A percentile compares a stretch with the other conserved stretches of the same genome.
Evolutionary conservation across 2,329 filamentous ascomycete species (phyloP).

Genomic region (Grosmannia clavigera): DNA sequence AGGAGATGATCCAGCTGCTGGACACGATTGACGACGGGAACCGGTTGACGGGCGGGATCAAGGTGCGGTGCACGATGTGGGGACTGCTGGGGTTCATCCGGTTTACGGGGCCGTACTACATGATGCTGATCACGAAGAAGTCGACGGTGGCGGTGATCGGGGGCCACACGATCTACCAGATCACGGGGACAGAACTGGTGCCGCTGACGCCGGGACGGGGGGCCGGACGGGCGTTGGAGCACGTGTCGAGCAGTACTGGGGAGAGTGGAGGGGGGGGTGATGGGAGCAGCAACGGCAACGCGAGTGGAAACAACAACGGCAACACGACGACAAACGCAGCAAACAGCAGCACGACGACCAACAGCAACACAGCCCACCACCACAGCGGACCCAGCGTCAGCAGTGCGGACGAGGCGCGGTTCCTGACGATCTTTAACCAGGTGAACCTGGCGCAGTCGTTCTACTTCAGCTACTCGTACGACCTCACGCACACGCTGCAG

Average conservation of each 20-base stretch:
- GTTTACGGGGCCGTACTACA: constrained; percentile 93
- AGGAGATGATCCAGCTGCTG: constrained; percentile 85
- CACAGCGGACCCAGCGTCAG: not conserved
- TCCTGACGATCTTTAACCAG: constrained; percentile 78
- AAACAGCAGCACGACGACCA: constrained; percentile 28
- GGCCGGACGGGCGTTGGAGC: not conserved
- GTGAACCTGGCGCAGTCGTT: constrained; percentile 84
- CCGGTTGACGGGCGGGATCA: constrained; percentile 77
- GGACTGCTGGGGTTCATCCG: constrained; percentile 88
- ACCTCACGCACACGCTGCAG: constrained; percentile 84
- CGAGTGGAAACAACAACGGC: not conserved
- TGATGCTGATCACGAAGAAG: constrained; percentile 92
- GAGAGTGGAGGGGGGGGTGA: not conserved
- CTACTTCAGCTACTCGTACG: constrained; percentile 98
- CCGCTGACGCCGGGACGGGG: constrained; percentile 62
- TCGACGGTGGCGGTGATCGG: constrained; percentile 93
- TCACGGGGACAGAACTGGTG: constrained; percentile 86
- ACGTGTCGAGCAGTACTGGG: not conserved
- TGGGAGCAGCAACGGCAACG: not conserved
- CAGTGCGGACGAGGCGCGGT: constrained; percentile 71
- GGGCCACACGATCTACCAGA: constrained; percentile 89
- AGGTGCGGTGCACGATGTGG: constrained; percentile 82
- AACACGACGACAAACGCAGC: not conserved
- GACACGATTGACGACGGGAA: constrained; percentile 94
- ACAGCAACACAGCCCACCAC: not conserved